Conservation (phyloP, 495 filamentous ascomycete species). For the Filosporella fistucella region DNA sequence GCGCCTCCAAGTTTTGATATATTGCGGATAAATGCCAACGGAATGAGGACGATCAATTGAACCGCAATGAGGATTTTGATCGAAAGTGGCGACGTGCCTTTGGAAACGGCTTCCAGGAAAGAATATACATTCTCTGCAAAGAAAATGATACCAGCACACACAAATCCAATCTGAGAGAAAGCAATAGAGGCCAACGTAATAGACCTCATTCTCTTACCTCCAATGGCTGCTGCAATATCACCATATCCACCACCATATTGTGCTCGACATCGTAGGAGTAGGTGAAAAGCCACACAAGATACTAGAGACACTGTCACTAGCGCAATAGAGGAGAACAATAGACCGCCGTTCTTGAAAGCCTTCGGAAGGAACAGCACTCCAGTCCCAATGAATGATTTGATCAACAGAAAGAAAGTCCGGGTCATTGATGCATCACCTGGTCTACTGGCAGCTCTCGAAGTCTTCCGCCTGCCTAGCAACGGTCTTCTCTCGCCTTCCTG, state of each 20-base stretch:
- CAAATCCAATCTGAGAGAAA: conserved; percentile 64
- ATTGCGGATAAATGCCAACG: conserved; percentile 57
- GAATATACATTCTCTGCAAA: conserved; percentile 57
- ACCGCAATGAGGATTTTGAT: conserved; percentile 45
- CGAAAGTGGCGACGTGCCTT: conserved; percentile 34
- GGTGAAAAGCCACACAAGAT: conserved; percentile 56
- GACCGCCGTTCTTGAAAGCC: conserved; percentile 61
- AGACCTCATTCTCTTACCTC: conserved; percentile 42
- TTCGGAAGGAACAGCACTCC: conserved; percentile 43
- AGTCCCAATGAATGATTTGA: conserved; percentile 41
- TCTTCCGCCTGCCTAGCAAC: conserved; percentile 47
- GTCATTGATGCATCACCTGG: conserved; percentile 52
- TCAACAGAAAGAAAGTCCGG: conserved; percentile 63
- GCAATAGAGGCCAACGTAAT: conserved; percentile 56
- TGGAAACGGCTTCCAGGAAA: conserved; percentile 49
- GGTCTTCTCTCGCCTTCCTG: conserved; percentile 39
- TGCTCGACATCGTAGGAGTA: conserved; percentile 53
- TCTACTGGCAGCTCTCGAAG: conserved; percentile 31
- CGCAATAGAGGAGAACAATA: conserved; percentile 59
- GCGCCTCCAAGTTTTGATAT: conserved; percentile 58
- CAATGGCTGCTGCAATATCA: conserved; percentile 53
- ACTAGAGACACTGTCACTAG: conserved; percentile 50
- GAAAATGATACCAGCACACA: conserved; percentile 62
- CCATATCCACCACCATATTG: conserved; percentile 56
- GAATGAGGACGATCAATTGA: conserved; percentile 51